These are phyloP conservation scores for Emiliania huxleyi DNA, from an alignment of 78 protist genomes.

Conservation along the genomic window DNA sequence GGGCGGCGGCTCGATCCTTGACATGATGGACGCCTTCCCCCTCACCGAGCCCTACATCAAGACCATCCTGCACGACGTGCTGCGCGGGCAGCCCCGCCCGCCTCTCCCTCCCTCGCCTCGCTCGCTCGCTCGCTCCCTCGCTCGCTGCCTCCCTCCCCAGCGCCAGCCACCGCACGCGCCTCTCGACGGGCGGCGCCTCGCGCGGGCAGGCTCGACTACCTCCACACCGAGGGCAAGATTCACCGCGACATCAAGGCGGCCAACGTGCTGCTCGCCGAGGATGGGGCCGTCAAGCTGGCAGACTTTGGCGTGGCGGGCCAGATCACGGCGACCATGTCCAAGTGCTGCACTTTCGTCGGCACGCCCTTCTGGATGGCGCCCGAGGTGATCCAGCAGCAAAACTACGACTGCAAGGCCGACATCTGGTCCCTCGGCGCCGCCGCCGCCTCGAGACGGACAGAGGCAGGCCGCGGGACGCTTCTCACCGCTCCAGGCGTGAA, in stretches of 20 bases:
- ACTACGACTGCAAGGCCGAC: slow-evolving; percentile 84
- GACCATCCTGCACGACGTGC: slow-evolving; percentile 82
- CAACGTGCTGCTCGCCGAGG: slow-evolving; percentile 81
- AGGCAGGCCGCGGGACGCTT: no score
- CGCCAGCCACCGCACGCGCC: no score
- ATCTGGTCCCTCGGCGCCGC: slow-evolving; percentile 93
- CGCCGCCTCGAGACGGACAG: no score
- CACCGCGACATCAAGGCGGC: slow-evolving; percentile 97
- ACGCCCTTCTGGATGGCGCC: slow-evolving; percentile 93
- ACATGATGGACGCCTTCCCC: slow-evolving; percentile 73
- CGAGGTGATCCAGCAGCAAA: slow-evolving; percentile 68
- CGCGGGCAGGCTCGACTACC: slow-evolving; percentile 76
- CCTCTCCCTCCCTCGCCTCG: no score
- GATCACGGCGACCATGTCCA: slow-evolving; percentile 49
- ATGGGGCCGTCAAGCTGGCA: slow-evolving; percentile 91
- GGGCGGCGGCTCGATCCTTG: slow-evolving; percentile 90
- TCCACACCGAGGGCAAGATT: slow-evolving; percentile 89
- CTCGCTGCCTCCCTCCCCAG: no score
- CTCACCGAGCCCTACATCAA: slow-evolving; percentile 82
- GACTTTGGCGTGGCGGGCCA: slow-evolving; percentile 98
- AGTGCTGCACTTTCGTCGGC: slow-evolving; percentile 59
- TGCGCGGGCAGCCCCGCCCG: slow-evolving; percentile 41
- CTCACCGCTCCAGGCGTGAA: no score
- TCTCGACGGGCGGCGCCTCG: no score
- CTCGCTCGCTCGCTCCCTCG: no score